Percentiles rank a stretch among this genome's conserved stretches.
Evolutionary conservation across 164 flowering plant species (phyloP).

Genomic region (Paratinospora sagittata): DNA sequence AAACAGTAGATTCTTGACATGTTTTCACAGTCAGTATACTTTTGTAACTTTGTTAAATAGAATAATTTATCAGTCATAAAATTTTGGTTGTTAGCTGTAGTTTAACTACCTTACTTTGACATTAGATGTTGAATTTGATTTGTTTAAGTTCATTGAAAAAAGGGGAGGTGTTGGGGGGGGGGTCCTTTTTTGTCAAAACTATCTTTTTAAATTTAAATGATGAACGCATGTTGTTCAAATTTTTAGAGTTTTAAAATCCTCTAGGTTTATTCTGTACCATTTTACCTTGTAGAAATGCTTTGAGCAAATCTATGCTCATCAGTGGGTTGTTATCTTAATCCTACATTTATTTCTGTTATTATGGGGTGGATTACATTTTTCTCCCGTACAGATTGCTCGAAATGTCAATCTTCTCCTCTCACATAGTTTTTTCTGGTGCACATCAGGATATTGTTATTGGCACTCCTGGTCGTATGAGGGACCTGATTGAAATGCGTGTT

Average conservation of each 20-base stretch:
- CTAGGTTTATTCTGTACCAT: not conserved
- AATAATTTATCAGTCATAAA: too few species aligned
- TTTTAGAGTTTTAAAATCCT: not conserved
- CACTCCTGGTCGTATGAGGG: conserved; percentile 93
- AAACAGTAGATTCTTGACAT: not conserved
- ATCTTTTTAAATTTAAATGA: not conserved
- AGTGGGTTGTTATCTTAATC: too few species aligned
- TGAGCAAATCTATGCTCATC: too few species aligned
- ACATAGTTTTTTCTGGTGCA: conserved; percentile 4
- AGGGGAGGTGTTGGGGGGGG: not conserved
- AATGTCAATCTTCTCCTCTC: not conserved
- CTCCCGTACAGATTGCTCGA: not conserved
- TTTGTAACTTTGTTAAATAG: too few species aligned
- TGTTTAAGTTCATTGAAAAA: not conserved
- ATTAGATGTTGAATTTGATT: not conserved
- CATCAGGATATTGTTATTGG: conserved; percentile 90
- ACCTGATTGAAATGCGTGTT: conserved; percentile 70
- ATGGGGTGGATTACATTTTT: not conserved
- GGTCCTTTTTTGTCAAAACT: not conserved
- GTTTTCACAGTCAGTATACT: not conserved
- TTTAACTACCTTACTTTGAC: not conserved
- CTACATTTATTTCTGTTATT: too few species aligned
- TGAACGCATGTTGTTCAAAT: not conserved
- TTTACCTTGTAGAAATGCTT: not conserved
- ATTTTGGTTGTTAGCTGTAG: not conserved